Percentiles rank a stretch among this genome's conserved stretches.
Conservation (phyloP, 768 basidiomycete species). For the Suillus variegatus region DNA sequence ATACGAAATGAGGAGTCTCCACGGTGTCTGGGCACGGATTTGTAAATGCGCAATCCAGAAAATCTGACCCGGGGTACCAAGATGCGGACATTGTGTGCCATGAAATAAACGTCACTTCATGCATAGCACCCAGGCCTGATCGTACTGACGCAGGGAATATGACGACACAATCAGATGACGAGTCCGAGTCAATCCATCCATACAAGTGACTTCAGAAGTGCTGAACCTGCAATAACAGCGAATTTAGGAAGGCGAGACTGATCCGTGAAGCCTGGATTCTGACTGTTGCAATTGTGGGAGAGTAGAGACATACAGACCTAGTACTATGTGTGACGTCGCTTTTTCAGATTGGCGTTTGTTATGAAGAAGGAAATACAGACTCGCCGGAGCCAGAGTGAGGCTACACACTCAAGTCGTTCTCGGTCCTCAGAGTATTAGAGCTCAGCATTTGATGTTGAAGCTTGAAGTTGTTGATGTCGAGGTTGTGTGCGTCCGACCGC, state of each 20-base stretch:
- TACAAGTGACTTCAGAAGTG: background rate
- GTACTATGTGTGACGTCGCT: background rate
- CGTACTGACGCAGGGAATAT: background rate
- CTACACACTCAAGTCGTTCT: background rate
- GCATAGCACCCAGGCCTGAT: background rate
- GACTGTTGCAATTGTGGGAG: background rate
- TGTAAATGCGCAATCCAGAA: background rate
- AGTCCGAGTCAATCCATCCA: background rate
- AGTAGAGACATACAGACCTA: background rate
- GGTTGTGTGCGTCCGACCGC: background rate
- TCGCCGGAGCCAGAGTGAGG: background rate
- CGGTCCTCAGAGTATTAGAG: constrained; percentile 24
- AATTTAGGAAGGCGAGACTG: background rate
- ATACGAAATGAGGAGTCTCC: background rate
- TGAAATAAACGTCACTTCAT: background rate
- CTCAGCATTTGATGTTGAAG: background rate
- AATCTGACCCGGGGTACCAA: background rate
- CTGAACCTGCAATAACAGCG: background rate
- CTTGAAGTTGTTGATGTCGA: background rate
- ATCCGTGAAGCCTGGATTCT: background rate
- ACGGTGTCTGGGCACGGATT: background rate
- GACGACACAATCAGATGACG: background rate
- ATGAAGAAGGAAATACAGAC: background rate
- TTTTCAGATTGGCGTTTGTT: background rate
- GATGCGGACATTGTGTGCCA: background rate